These are phyloP conservation scores for Cytospora chrysosperma DNA, from an alignment of 2,329 filamentous ascomycete species.

Conservation along the genomic window DNA sequence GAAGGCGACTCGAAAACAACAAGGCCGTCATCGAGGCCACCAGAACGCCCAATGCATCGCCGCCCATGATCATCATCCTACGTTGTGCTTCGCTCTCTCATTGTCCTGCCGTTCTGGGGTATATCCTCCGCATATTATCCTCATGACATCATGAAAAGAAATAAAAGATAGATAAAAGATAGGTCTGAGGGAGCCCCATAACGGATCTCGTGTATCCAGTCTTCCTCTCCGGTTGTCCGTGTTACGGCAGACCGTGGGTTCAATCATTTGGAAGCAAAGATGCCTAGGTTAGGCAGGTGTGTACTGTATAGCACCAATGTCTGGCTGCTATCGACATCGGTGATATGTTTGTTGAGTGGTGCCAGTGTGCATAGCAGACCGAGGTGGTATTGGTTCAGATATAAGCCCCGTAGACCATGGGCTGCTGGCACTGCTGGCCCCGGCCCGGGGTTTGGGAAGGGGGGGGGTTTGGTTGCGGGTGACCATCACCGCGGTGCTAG, in stretches of 20 bases:
- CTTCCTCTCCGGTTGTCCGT: background rate
- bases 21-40: background rate
- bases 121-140: conserved; percentile 22
- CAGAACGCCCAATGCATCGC: background rate
- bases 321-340: background rate
- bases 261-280: conserved; percentile 1
- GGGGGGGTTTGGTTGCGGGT: background rate
- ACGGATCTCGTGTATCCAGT: background rate
- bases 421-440: conserved; percentile 10
- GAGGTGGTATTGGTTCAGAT: background rate
- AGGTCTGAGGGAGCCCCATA: background rate
- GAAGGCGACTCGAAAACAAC: background rate
- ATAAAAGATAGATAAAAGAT: background rate
- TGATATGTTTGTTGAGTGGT: background rate
- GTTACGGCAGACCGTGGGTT: background rate
- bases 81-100: background rate
- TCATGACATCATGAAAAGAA: conserved; percentile 19
- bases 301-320: conserved; percentile 1
- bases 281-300: background rate
- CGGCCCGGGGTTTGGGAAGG: background rate
- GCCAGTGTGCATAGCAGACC: conserved; percentile 2
- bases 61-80: background rate
- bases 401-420: background rate
- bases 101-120: conserved; percentile 19
- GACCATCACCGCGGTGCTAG: no score